Conservation (phyloP, 306 rosid genomes). For the Fragaria ananassa region DNA sequence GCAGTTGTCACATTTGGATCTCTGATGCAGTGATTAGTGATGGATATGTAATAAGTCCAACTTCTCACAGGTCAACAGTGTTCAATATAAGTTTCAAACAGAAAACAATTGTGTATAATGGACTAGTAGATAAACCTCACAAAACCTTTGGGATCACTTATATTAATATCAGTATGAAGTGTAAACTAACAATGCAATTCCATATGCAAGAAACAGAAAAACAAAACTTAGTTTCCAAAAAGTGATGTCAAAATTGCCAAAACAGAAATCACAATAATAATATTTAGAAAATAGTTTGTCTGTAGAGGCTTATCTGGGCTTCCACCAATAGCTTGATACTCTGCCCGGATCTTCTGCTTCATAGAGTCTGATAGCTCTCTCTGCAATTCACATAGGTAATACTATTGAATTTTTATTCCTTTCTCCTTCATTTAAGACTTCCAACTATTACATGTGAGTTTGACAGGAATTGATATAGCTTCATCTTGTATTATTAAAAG, state of each 20-base stretch:
- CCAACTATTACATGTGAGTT: constrained; percentile 53
- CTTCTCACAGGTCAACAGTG: neutral
- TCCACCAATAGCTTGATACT: constrained; percentile 76
- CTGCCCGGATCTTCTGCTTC: constrained; percentile 91
- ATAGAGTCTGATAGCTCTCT: constrained; percentile 66
- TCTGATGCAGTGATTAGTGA: too few relatives aligned
- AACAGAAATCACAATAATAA: constrained; percentile 62
- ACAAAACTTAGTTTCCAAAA: constrained; percentile 54
- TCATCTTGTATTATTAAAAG: constrained; percentile 69
- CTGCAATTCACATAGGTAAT: constrained; percentile 87
- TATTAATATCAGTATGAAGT: constrained; percentile 11
- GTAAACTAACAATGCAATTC: constrained; percentile 3
- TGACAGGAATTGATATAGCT: constrained; percentile 66
- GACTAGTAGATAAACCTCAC: neutral
- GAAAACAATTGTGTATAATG: neutral
- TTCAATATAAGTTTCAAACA: neutral
- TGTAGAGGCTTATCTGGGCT: constrained; percentile 84
- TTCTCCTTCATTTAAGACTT: constrained; percentile 65
- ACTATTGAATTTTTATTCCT: constrained; percentile 84
- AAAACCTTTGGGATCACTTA: neutral
- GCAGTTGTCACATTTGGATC: neutral
- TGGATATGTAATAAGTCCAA: neutral
- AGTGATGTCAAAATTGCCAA: constrained; percentile 79
- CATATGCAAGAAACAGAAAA: neutral
- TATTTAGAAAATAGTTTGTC: constrained; percentile 76